Evolutionary conservation across 176 grass and related monocot species (phyloP).

Genomic region (Rhynchospora breviuscula): DNA sequence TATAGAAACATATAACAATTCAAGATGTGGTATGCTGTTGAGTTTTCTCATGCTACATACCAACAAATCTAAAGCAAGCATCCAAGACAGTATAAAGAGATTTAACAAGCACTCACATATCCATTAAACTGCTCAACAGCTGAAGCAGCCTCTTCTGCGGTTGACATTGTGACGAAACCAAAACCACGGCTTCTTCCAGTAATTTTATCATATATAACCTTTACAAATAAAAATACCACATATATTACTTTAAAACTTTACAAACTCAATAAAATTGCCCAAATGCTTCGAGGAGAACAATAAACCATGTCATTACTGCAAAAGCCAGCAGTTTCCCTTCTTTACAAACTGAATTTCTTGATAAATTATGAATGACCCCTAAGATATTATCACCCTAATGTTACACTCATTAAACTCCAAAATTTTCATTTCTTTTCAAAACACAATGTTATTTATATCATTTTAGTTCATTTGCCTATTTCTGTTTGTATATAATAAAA

Average conservation of each 20-base stretch:
- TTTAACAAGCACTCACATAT: slow-evolving; percentile 45
- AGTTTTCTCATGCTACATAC: neutral
- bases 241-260: neutral
- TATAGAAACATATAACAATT: neutral
- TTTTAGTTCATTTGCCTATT: neutral
- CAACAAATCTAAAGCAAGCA: neutral
- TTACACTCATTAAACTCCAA: neutral
- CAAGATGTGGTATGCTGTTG: neutral
- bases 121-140: slow-evolving; percentile 79
- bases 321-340: neutral
- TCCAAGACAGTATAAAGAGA: neutral
- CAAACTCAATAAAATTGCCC: neutral
- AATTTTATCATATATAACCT: slow-evolving; percentile 94
- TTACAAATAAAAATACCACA: slow-evolving; percentile 2
- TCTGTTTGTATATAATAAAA: neutral
- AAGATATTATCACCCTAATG: neutral
- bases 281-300: neutral
- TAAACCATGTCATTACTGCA: neutral
- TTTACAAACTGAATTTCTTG: neutral
- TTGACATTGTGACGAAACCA: slow-evolving; percentile 90
- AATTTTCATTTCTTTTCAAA: neutral
- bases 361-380: neutral
- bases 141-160: slow-evolving; percentile 46
- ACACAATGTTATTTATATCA: neutral
- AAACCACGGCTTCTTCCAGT: slow-evolving; percentile 92